Evolutionary conservation across 495 filamentous ascomycete species (phyloP), one percentile per base, ranked within the genome.

Genomic region (Xylaria acuta): DNA sequence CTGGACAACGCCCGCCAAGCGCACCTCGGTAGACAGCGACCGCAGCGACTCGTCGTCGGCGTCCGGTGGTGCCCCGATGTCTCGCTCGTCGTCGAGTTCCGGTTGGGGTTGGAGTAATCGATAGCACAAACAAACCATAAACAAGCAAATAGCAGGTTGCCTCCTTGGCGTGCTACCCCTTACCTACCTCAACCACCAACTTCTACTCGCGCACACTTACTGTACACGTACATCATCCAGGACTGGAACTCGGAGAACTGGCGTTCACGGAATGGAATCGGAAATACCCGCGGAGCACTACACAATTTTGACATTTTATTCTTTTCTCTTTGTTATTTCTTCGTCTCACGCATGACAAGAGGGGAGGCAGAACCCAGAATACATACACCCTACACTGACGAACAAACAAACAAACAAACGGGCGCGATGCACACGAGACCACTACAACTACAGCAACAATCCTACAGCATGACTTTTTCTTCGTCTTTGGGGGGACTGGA

Each of bases 21-120:
- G 75, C 30, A 82, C 82, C 47, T 72, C 70, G 4, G 82, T 84
- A 77, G 84, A 84, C 69, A 80, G 78, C 65, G 82, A 84, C 70
- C 79, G 82, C 68, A 76, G 76, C 70, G 75, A 77, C 47, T 63
- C 78, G 0, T 71, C 74, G 36, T 68, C 75, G n/a, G 43, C 69
- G 5, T 58, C 60, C 30, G 22, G 58, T 16, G n/a, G n/a, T n/a
- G 12, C 34, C 5, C 27, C 72, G 5, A 66, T 60, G 67, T 72
- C 73, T 16, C 67, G 62, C 54, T 69, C 75, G 22, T 62, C 67
- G 38, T 60, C 74, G 38, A 72, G 74, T 67, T 75, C 74, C 11
- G 71, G 72, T 58, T 78, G 76, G 76, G 72, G 51, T 70, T 78
- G 77, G 75, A 69, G 72, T 62, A 36, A 71, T 56, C 76, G 76